Percentiles rank a stretch among this genome's conserved stretches.
phyloP scores from a whole-genome alignment of 225 moss, liverwort and hornwort genomes.

The Physcomitrium patens region DNA sequence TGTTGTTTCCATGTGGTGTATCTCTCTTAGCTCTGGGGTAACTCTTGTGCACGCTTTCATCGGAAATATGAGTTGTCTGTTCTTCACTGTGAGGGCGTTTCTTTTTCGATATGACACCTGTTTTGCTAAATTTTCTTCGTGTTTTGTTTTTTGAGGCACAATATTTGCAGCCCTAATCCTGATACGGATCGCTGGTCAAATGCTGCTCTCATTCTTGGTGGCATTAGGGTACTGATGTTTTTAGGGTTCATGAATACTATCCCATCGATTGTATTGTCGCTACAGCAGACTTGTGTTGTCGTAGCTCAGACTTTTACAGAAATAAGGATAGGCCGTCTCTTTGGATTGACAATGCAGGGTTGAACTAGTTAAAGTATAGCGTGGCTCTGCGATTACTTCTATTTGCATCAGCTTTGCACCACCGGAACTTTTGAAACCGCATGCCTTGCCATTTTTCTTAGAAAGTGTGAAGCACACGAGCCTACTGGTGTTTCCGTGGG shows the following conservation, averaged over 20 bases:
- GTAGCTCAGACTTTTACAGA: not conserved
- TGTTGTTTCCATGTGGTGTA: not conserved
- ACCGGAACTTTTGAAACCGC: conserved; percentile 23
- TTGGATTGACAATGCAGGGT: conserved; percentile 9
- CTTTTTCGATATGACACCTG: conserved; percentile 11
- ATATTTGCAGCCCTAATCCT: not conserved
- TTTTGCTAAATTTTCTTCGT: conserved; percentile 11
- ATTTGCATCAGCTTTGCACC: conserved; percentile 1
- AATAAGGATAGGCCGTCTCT: conserved; percentile 9
- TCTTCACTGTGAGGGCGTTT: not conserved
- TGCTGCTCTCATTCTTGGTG: conserved; percentile 2
- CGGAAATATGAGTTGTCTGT: conserved; percentile 10
- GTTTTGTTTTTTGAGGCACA: not conserved
- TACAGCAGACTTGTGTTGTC: not conserved
- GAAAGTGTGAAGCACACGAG: conserved; percentile 5
- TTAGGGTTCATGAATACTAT: conserved; percentile 40
- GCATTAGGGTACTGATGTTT: conserved; percentile 3
- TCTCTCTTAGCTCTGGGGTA: not conserved
- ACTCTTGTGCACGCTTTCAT: not conserved
- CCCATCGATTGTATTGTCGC: not conserved
- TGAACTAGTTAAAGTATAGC: not conserved
- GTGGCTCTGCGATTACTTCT: not conserved
- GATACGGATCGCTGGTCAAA: conserved; percentile 22
- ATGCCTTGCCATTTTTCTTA: conserved; percentile 4
- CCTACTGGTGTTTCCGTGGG: conserved; percentile 17